Evolutionary conservation across 2,329 filamentous ascomycete genomes (phyloP), one percentile per base, ranked within the genome.

Genomic region (Hymenoscyphus occultus): DNA sequence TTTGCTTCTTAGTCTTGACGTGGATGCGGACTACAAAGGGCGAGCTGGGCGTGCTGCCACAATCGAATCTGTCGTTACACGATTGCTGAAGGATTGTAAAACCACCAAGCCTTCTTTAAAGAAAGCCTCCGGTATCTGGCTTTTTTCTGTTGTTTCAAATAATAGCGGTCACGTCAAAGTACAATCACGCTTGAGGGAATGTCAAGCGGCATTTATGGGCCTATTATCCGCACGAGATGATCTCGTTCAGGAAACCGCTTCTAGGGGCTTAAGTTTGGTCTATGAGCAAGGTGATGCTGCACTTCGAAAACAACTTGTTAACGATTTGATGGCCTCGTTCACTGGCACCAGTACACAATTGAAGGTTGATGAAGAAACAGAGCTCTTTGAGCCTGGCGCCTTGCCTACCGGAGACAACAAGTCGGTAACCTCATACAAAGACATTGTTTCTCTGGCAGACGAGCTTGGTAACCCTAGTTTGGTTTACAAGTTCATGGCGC

Each of bases 401-500:
- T 78, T 98, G 13, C 93, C 93, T 0, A 98, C 93, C 0, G 92
- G 93, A 3, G 92, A 97, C 69, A 93, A 93, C 7, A 92, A 85
- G 70, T 93, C 93, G 0, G 86, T 98, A 63, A 97, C 92, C 0
- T 98, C 94, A 0, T 99, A 99, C 80, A 97, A 96, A 75, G 95
- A 99, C 74, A 98, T 99, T 70, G 91, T 99, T 77, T 95, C 84
- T 71, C 82, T 99, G 59, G 95, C 95, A n/a, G 92, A 94, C 56
- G 95, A 99, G 78, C 93, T 97, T 40, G 95, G 95, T 12, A 94
- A 99, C 73, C 94, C 95, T 65, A 93, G 91, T 71, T 82, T 99
- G n/a, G 91, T 98, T 0, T 99, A 99, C 80, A 92, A 93, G 67
- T 98, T 99, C 79, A 99, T 99, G 95, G 94, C 93, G 0, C 83